Base-by-base conservation (phyloP, 306 rosid species). In the Gillenia trifoliata region DNA sequence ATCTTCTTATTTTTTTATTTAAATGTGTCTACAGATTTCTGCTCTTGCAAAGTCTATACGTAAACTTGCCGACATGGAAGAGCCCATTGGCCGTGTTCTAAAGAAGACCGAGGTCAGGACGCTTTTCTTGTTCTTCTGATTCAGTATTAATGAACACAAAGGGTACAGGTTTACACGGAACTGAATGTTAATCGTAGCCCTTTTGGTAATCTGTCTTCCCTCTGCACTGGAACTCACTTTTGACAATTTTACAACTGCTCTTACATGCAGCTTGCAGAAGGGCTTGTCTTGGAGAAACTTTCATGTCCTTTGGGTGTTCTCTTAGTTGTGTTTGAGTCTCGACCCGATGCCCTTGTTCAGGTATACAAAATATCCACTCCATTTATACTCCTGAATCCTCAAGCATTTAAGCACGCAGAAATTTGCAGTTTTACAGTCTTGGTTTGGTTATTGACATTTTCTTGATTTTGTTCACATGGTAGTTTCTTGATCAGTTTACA, bases 311-410 rank as follows among this genome's bases (percentile, higher is more conserved):
- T 94, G 78, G 98, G 98, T 31, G 98, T 94, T 26, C 85, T 94
- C 22, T 78, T 94, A 70, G 71, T 94, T 79, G 86, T 94, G 64
- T 91, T 90, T 13, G 98, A 94, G 84, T 94, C 97, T 67, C 96
- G 96, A 69, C 98, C 98, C 3, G 98, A 94, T 85, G 98, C 96
- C 71, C 91, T 94, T 66, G 98, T 91, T 77, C 98, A 94, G 91
- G 98, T 91, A 78, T 75, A 56, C 36, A 70, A 73, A 34, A 68
- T 28, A 60, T 34, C 71, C 75, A 47, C 28, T 38, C 12, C 13
- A 59, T 9, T 38, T 36, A 26, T 41, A 40, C 64, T 34, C 75
- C 38, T 26, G 55, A 33, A 36, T 57, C 75, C 41, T 72, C 57
- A 57, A 36, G 28, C 19, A 38, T 23, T 12, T 17, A 11, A 49